A percentile compares a stretch with the other conserved stretches of the same genome.
These are phyloP conservation scores for Camillea tinctor DNA, from an alignment of 2,329 filamentous ascomycete genomes.

Conservation along the genomic window DNA sequence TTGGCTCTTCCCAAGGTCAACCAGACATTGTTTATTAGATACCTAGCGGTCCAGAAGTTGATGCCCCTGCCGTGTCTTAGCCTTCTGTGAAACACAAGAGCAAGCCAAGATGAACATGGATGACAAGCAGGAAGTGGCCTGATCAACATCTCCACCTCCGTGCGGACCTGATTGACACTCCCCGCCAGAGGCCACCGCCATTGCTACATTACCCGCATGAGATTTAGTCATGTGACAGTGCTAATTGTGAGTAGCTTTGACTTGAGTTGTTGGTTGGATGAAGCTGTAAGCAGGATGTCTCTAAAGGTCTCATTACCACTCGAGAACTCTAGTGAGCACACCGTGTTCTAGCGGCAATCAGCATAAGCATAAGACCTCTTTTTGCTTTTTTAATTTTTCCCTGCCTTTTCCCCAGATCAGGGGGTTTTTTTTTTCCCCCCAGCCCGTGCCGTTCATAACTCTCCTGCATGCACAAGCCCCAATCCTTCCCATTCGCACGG, in stretches of 20 bases:
- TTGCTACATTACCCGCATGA: slow-evolving; percentile 17
- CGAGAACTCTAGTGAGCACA: too few species aligned
- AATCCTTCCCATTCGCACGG: too few species aligned
- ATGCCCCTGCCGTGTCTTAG: background rate
- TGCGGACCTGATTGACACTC: background rate
- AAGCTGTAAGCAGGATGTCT: background rate
- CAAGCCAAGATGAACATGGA: background rate
- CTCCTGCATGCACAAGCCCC: too few species aligned
- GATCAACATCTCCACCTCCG: background rate
- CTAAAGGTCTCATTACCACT: too few species aligned
- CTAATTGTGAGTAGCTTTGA: background rate
- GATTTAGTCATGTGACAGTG: slow-evolving; percentile 18
- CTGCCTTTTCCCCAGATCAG: too few species aligned
- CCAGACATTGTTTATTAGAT: background rate
- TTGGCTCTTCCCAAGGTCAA: background rate
- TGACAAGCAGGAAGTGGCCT: background rate
- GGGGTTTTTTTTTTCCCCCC: too few species aligned
- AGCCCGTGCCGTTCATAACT: too few species aligned
- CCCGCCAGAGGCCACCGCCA: slow-evolving; percentile 7
- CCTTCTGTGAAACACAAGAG: background rate
- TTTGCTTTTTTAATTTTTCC: too few species aligned
- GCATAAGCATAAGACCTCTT: too few species aligned
- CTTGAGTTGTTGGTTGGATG: background rate
- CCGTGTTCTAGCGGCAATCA: too few species aligned
- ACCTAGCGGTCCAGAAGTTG: background rate